Base-by-base conservation (phyloP, 305 asterid genomes). In the Rubia tinctorum region DNA sequence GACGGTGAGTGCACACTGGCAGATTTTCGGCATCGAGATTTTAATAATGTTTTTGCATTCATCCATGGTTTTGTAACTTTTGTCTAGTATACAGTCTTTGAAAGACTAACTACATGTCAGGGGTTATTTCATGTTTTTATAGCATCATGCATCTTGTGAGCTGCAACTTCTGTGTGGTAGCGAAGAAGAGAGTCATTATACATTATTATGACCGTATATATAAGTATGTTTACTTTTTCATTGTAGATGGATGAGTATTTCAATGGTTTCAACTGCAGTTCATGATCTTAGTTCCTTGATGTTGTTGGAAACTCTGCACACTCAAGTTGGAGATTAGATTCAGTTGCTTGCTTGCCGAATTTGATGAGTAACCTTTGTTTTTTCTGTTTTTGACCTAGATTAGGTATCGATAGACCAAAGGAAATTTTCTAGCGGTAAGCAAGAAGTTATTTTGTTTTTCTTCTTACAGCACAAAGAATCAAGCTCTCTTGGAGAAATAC, bases 161-260 rank as follows among this genome's bases (percentile, higher is more conserved):
- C 20, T 51, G 58, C 9, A 2, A 17, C 22, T 17, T 63, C 73
- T 71, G 65, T 20, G 12, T 79, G 55, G 72, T 66, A 59, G 49
- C 72, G 65, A 56, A 59, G 23, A 53, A 10, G 39, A 53, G 66
- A 15, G 8, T 72, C 27, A 27, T 74, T 65, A 11, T 75, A 34
- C 66, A 42, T 34, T 70, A 78, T 65, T 34, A 63, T 43, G 12
- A 27, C 75, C 18, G 69, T 75, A 69, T 58, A 45, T 75, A 73
- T n/a, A n/a, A 83, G 79, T 69, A 30, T 30, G 44, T 81, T 60
- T 80, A 73, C 64, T 64, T 72, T 82, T 43, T 71, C 70, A 81
- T 80, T 84, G 87, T 86, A 87, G 84, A 89, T 86, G 93, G 95
- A 74, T 89, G 96, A 86, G 72, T 83, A 77, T 79, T 85, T 71